A percentile compares a stretch with the other conserved stretches of the same genome.
Conservation (phyloP, 2,329 filamentous ascomycete genomes). For the Colletotrichum higginsianum region DNA sequence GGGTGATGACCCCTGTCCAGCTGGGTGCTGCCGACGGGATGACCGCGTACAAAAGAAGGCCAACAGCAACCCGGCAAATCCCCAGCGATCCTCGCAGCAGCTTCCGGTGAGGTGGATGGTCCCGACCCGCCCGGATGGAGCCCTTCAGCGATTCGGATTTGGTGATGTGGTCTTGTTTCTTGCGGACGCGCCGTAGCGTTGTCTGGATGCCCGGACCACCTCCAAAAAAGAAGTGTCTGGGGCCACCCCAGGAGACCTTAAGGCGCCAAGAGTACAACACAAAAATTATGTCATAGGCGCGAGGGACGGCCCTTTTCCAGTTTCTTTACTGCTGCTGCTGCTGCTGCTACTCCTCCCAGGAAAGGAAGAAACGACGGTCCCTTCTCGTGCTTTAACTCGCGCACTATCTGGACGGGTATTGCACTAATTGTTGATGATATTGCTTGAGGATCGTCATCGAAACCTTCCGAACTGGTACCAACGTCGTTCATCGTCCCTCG, state of each 20-base stretch:
- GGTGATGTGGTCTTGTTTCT: conserved; percentile 9
- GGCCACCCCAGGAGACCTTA: not conserved
- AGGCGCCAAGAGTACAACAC: conserved; percentile 5
- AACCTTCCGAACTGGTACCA: conserved; percentile 3
- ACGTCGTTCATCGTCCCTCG: conserved; percentile 14
- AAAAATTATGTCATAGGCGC: conserved; percentile 41
- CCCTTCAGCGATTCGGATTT: not conserved
- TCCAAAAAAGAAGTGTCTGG: conserved; percentile 1
- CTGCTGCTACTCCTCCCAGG: conserved; percentile 9
- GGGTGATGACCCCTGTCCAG: conserved; percentile 16
- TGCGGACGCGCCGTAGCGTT: conserved; percentile 24
- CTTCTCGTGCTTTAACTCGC: not conserved
- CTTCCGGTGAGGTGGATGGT: conserved; percentile 37
- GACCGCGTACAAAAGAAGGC: not conserved
- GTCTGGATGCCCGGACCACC: conserved; percentile 26
- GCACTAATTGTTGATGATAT: not conserved
- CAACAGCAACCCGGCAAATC: conserved; percentile 32
- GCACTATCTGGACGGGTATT: no score
- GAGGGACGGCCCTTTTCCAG: conserved; percentile 2
- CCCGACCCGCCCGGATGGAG: not conserved
- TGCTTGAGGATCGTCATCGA: conserved; percentile 32
- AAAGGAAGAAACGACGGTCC: not conserved
- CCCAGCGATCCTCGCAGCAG: conserved; percentile 41
- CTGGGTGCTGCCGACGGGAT: conserved; percentile 7
- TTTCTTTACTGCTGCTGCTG: not conserved